A percentile compares a stretch with the other conserved stretches of the same genome.
These are phyloP conservation scores for Oemleria cerasiformis DNA, from an alignment of 306 rosid species.

Conservation along the genomic window DNA sequence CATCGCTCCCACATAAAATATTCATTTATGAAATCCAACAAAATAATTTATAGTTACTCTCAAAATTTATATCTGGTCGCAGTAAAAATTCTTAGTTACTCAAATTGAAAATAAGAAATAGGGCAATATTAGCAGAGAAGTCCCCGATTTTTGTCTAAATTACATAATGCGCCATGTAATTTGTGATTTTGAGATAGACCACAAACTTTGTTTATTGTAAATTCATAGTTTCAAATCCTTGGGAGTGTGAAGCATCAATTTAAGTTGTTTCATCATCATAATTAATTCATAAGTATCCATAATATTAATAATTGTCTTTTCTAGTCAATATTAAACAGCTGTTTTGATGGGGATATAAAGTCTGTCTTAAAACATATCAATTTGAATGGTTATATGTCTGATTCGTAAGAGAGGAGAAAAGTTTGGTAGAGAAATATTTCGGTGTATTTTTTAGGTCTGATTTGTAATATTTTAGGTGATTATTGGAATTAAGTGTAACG, in stretches of 20 bases:
- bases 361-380: background rate
- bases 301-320: background rate
- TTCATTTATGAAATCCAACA: no score
- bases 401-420: no score
- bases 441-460: no score
- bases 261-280: background rate
- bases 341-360: background rate
- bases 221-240: background rate
- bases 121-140: background rate
- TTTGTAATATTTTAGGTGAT: no score
- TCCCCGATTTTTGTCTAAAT: background rate
- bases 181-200: background rate
- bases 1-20: no score
- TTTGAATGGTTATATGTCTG: background rate
- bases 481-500: no score
- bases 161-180: background rate
- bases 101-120: background rate
- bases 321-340: background rate
- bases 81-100: background rate
- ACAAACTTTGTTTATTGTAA: background rate
- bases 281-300: background rate
- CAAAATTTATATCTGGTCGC: background rate
- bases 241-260: background rate
- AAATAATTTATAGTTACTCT: background rate
- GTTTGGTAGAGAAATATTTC: no score